Evolutionary conservation across 1,284 basidiomycete species (phyloP), one percentile per base, ranked within the genome.

Genomic region (Caloboletus inedulis): DNA sequence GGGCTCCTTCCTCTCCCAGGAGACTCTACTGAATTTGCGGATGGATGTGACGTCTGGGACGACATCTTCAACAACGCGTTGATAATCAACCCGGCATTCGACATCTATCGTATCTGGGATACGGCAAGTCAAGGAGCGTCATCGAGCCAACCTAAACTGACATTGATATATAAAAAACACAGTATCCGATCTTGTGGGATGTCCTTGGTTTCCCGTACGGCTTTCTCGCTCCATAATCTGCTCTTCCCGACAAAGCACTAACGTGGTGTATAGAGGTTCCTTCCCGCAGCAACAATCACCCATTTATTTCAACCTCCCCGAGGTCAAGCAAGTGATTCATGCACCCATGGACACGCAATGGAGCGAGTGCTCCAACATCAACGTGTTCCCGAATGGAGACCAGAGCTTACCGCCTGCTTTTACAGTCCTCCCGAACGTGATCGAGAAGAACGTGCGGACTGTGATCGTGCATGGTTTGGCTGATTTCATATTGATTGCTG

Each of bases 41-140:
- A 59, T 30, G 80, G 77, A 4, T 91, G 89, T 59, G 83, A 87
- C 61, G 61, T 89, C 2, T 88, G 85, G 84, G 74, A 79, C 39
- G 68, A 73, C 36, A 83, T 88, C 43, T 82, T 85, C 61, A 64
- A 80, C 16, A 82, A 77, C 0, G 81, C 85, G 0, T 58, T 87
- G 21, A 53, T 68, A 3, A 69, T 85, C 55, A 89, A 91, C 63
- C 87, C 87, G 0, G 88, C 84, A 3, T 91, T 90, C 71, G 77
- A 91, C 62, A 76, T 87, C 8, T 90, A 90, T 64, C 77, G 84
- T 31, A 84, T 89, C 48, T 87, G 88, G 66, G 85, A 87, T 63
- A 85, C 80, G 21, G 78, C 73, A 47, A 55, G 76, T 65, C 9
- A 13, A 2, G 2, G 3, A 6, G 3, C 9, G 0, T n/a, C 4